Evolutionary conservation across 2,329 filamentous ascomycete genomes (phyloP).

Genomic region (Teratosphaeria viscida): DNA sequence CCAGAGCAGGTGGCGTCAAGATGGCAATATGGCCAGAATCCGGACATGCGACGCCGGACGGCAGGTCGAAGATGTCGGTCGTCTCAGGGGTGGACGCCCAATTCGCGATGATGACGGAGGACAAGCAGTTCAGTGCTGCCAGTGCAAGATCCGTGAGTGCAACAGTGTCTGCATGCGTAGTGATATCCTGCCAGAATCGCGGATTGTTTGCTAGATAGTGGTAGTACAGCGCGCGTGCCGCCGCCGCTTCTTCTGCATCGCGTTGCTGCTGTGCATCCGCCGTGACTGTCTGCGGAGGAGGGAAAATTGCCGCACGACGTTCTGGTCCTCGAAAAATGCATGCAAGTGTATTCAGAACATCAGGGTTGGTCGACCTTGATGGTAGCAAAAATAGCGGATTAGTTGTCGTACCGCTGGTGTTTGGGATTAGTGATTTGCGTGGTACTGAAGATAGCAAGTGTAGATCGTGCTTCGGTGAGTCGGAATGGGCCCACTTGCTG

Average conservation of each 20-base stretch:
- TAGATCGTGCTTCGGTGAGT: constrained; percentile 46
- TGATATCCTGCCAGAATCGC: constrained; percentile 42
- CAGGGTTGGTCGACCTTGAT: constrained; percentile 41
- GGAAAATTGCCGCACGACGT: constrained; percentile 26
- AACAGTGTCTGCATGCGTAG: constrained; percentile 45
- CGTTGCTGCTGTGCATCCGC: constrained; percentile 23
- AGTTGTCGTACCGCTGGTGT: constrained; percentile 21
- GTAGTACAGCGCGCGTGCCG: constrained; percentile 46
- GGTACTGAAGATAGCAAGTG: constrained; percentile 49
- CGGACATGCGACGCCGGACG: constrained; percentile 27
- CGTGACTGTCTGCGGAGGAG: constrained; percentile 11
- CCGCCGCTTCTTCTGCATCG: constrained; percentile 33
- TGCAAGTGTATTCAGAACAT: constrained; percentile 45
- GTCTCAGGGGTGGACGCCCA: constrained; percentile 34
- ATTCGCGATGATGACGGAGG: constrained; percentile 42
- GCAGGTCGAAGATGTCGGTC: constrained; percentile 22
- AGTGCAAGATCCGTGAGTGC: constrained; percentile 48
- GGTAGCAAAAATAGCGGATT: constrained; percentile 41
- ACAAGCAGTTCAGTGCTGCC: constrained; percentile 43
- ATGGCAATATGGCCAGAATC: constrained; percentile 40
- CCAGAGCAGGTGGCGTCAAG: constrained; percentile 41
- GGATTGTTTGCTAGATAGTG: constrained; percentile 43
- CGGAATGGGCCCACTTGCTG: constrained; percentile 41
- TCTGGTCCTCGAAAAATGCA: constrained; percentile 46
- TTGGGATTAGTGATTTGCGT: constrained; percentile 41